phyloP scores from a whole-genome alignment of 331 rosid genomes.

The Arachis monticola region DNA sequence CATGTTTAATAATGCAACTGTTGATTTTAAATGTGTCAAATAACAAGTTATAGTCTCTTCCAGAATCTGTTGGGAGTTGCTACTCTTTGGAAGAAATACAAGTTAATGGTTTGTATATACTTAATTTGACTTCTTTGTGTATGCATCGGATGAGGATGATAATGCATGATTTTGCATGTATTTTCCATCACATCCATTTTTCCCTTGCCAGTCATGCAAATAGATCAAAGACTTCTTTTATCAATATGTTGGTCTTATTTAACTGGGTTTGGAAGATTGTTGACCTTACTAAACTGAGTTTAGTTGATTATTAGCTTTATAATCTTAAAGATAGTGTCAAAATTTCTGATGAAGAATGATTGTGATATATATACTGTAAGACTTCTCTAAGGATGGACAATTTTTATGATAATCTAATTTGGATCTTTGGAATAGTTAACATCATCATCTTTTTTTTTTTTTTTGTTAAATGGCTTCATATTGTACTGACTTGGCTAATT shows the following conservation, averaged over 20 bases:
- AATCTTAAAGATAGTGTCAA: constrained; percentile 6
- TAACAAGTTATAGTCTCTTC: constrained; percentile 82
- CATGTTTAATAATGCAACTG: constrained; percentile 67
- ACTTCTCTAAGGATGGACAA: constrained; percentile 27
- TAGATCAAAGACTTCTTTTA: constrained; percentile 1
- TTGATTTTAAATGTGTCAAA: constrained; percentile 80
- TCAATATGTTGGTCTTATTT: neutral
- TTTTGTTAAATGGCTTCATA: constrained; percentile 21
- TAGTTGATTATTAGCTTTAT: too few relatives aligned
- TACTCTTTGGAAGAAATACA: constrained; percentile 94
- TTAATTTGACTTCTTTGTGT: constrained; percentile 16
- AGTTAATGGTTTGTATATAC: constrained; percentile 70
- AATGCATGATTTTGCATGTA: constrained; percentile 21
- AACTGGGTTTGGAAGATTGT: too few relatives aligned
- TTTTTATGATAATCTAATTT: constrained; percentile 24
- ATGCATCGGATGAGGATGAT: constrained; percentile 29
- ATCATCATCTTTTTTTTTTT: constrained; percentile 2
- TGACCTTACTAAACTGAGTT: too few relatives aligned
- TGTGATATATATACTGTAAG: constrained; percentile 14
- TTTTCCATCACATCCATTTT: neutral
- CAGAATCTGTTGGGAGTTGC: constrained; percentile 96
- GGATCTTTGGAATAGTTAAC: constrained; percentile 24
- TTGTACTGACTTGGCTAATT: constrained; percentile 36
- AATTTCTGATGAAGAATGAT: constrained; percentile 21
- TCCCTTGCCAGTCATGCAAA: constrained; percentile 8